Percentiles rank a stretch among this genome's conserved stretches.
Evolutionary conservation across 2,329 filamentous ascomycete species (phyloP).

Genomic region (Aureobasidium lini): DNA sequence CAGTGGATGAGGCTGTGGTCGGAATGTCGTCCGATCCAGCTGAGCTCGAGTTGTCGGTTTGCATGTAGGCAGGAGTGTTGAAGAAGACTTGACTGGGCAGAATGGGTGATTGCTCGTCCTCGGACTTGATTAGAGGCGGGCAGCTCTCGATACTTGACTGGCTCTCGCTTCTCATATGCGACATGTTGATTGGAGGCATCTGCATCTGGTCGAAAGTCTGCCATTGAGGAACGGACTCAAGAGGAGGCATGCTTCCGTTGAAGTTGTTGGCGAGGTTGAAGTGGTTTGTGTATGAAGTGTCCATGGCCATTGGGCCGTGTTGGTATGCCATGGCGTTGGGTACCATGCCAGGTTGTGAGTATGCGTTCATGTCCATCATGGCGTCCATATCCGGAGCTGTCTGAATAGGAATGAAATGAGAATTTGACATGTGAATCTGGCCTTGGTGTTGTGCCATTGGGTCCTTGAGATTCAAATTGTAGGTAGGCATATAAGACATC

Average conservation of each 20-base stretch:
- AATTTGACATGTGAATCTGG: neutral
- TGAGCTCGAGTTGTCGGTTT: constrained; percentile 9
- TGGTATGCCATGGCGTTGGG: constrained; percentile 5
- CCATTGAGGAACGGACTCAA: constrained; percentile 5
- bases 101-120: constrained; percentile 34
- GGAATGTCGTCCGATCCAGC: constrained; percentile 1
- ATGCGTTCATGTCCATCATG: constrained; percentile 6
- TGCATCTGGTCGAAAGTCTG: constrained; percentile 5
- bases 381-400: constrained; percentile 6
- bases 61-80: constrained; percentile 25
- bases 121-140: constrained; percentile 37
- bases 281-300: constrained; percentile 4
- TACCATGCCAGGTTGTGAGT: constrained; percentile 1
- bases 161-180: constrained; percentile 22
- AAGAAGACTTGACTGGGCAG: constrained; percentile 34
- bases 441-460: neutral
- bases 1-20: constrained; percentile 9
- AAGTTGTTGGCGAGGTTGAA: constrained; percentile 6
- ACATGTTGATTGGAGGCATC: constrained; percentile 11
- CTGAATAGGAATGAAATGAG: constrained; percentile 4
- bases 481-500: constrained; percentile 1
- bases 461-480: constrained; percentile 5
- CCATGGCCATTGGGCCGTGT: neutral
- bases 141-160: constrained; percentile 21
- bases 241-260: constrained; percentile 6